These are phyloP conservation scores for Claviceps sp. DNA, from an alignment of 2,329 filamentous ascomycete genomes.

Conservation along the genomic window DNA sequence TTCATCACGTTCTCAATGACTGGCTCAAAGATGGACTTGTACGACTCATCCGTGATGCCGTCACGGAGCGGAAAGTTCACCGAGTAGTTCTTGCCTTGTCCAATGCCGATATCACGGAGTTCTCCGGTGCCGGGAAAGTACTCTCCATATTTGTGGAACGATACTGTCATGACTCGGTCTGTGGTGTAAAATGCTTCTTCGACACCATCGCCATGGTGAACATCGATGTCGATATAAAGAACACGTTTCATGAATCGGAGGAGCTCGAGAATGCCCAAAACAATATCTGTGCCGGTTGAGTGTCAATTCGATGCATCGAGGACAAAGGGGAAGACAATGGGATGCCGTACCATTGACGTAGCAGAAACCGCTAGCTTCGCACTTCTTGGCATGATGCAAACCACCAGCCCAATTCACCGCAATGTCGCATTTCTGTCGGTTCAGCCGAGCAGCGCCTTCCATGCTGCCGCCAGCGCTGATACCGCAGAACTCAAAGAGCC, in stretches of 20 bases:
- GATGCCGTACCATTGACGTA: slow-evolving; percentile 74
- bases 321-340: neutral
- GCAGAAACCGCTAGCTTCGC: slow-evolving; percentile 92
- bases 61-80: slow-evolving; percentile 88
- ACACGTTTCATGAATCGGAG: slow-evolving; percentile 84
- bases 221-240: slow-evolving; percentile 95
- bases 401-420: slow-evolving; percentile 98
- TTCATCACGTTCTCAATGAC: slow-evolving; percentile 78
- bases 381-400: slow-evolving; percentile 94
- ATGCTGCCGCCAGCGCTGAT: slow-evolving; percentile 90
- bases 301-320: slow-evolving; percentile 3
- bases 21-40: slow-evolving; percentile 84
- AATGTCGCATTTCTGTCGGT: slow-evolving; percentile 86
- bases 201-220: slow-evolving; percentile 86
- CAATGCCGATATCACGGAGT: slow-evolving; percentile 74
- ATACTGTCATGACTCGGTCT: slow-evolving; percentile 83
- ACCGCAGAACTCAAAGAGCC: slow-evolving; percentile 91
- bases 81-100: slow-evolving; percentile 76
- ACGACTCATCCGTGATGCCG: slow-evolving; percentile 79
- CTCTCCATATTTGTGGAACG: slow-evolving; percentile 93
- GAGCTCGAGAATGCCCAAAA: slow-evolving; percentile 86
- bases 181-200: slow-evolving; percentile 91
- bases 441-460: slow-evolving; percentile 81
- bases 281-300: slow-evolving; percentile 55
- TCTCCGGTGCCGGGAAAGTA: slow-evolving; percentile 91